Percentiles rank a stretch among this genome's conserved stretches.
phyloP scores from a whole-genome alignment of 768 basidiomycete genomes.

The Boletus pseudo-olivaceus region DNA sequence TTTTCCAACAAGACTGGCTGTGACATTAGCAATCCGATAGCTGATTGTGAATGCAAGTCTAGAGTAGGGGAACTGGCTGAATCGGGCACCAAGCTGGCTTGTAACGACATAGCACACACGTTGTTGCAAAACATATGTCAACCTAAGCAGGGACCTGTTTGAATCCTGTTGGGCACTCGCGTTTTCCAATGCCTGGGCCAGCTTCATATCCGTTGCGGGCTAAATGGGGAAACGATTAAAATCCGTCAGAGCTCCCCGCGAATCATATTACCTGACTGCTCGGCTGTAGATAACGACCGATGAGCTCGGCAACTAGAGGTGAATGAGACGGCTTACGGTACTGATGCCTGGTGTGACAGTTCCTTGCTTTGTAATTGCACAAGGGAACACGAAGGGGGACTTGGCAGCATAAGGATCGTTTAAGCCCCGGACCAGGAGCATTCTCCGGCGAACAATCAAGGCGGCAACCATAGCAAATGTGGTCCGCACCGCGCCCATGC shows the following conservation, averaged over 20 bases:
- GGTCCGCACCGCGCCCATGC: constrained; percentile 94
- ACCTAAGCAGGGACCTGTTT: constrained; percentile 67
- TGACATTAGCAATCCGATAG: constrained; percentile 78
- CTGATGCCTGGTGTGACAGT: constrained; percentile 37
- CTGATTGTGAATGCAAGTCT: constrained; percentile 77
- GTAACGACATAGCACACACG: constrained; percentile 38
- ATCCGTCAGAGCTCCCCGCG: not conserved
- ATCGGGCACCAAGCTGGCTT: not conserved
- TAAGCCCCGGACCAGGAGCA: constrained; percentile 57
- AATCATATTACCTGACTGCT: constrained; percentile 27
- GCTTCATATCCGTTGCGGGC: constrained; percentile 52
- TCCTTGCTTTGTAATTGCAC: constrained; percentile 13
- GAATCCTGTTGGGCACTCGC: constrained; percentile 78
- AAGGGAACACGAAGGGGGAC: constrained; percentile 14
- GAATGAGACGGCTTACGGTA: constrained; percentile 40
- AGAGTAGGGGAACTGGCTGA: not conserved
- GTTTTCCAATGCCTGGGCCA: constrained; percentile 66
- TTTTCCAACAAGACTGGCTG: constrained; percentile 81
- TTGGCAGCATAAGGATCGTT: constrained; percentile 73
- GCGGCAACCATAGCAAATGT: constrained; percentile 99
- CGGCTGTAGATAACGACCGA: constrained; percentile 15
- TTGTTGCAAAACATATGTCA: constrained; percentile 81
- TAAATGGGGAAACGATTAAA: constrained; percentile 14
- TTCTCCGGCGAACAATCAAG: constrained; percentile 76
- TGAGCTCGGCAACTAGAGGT: not conserved